Percentiles rank a stretch among this genome's conserved stretches.
These are phyloP conservation scores for Xylaria scruposa DNA, from an alignment of 495 filamentous ascomycete genomes.

Conservation along the genomic window DNA sequence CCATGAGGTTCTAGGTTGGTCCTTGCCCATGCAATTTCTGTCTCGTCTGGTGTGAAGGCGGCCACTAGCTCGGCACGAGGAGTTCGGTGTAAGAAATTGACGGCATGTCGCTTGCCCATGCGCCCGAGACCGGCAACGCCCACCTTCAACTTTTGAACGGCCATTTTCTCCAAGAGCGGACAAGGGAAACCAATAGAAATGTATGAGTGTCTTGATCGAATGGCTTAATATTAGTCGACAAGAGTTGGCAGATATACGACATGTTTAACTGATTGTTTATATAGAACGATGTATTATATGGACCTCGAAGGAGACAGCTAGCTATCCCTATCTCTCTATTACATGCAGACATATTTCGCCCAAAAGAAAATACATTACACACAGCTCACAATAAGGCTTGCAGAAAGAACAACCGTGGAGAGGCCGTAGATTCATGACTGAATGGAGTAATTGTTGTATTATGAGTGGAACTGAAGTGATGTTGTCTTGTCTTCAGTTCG, in stretches of 20 bases:
- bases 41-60: conserved; percentile 55
- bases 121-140: conserved; percentile 63
- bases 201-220: neutral
- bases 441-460: neutral
- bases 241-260: neutral
- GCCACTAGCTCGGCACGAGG: conserved; percentile 63
- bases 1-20: conserved; percentile 56
- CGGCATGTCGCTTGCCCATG: conserved; percentile 65
- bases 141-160: conserved; percentile 52
- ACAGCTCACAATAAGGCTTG: neutral
- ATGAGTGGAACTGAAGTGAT: neutral
- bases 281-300: neutral
- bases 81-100: conserved; percentile 59
- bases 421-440: neutral
- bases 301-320: neutral
- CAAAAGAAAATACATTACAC: neutral
- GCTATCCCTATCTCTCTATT: neutral
- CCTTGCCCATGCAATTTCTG: conserved; percentile 60
- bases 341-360: neutral
- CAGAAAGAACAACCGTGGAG: neutral
- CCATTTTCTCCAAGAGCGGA: conserved; percentile 42
- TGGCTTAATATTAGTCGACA: neutral
- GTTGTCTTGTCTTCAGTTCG: neutral
- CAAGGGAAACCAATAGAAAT: neutral
- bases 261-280: neutral